A percentile compares a stretch with the other conserved stretches of the same genome.
These are phyloP conservation scores for Macrocybe gigantea DNA, from an alignment of 768 basidiomycete species.

Conservation along the genomic window DNA sequence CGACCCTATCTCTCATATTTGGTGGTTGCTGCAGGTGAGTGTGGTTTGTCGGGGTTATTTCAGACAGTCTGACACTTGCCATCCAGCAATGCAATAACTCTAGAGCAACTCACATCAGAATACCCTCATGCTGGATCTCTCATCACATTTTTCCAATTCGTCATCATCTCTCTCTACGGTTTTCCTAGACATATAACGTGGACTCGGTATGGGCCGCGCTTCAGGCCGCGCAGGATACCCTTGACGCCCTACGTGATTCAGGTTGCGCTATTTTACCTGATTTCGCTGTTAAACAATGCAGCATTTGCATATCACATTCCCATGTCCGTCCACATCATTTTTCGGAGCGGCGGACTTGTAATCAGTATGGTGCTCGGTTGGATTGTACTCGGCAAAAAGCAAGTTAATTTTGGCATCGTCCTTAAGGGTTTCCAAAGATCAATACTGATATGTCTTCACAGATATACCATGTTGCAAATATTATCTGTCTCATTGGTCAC, in stretches of 20 bases:
- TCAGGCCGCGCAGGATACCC: constrained; percentile 65
- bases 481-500: constrained; percentile 79
- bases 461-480: constrained; percentile 62
- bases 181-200: constrained; percentile 57
- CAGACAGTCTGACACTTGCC: not conserved
- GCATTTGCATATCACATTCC: constrained; percentile 85
- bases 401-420: constrained; percentile 13
- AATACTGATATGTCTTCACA: constrained; percentile 19
- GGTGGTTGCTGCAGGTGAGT: constrained; percentile 82
- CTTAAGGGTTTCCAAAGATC: constrained; percentile 3
- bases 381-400: constrained; percentile 60
- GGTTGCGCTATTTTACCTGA: constrained; percentile 72
- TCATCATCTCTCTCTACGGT: constrained; percentile 69
- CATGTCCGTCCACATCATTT: constrained; percentile 92
- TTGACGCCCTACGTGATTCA: constrained; percentile 70
- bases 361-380: constrained; percentile 80
- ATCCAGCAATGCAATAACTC: constrained; percentile 68
- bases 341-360: constrained; percentile 82
- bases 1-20: constrained; percentile 72
- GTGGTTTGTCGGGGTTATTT: not conserved
- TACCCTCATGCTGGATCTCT: constrained; percentile 73
- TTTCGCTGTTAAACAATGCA: constrained; percentile 85
- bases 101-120: constrained; percentile 65
- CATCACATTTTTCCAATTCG: constrained; percentile 84
- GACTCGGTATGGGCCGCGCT: constrained; percentile 44